These are phyloP conservation scores for Somion occarium DNA, from an alignment of 1,284 basidiomycete genomes.

Conservation along the genomic window DNA sequence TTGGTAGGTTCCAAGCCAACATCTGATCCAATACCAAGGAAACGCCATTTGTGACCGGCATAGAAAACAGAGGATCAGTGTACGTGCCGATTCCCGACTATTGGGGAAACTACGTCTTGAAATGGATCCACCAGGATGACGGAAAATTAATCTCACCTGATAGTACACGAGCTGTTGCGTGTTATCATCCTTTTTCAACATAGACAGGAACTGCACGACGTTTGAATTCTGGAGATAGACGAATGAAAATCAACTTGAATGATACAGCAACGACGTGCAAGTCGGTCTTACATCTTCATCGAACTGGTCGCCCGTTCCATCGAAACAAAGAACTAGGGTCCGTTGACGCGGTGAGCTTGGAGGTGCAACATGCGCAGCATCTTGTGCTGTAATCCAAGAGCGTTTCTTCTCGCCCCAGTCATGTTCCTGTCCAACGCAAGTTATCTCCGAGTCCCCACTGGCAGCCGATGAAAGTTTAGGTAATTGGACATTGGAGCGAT, in stretches of 20 bases:
- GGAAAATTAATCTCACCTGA: constrained; percentile 9
- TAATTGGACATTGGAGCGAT: neutral
- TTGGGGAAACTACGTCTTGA: neutral
- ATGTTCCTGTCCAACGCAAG: neutral
- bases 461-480: neutral
- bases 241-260: neutral
- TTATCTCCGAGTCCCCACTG: neutral
- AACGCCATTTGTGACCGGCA: constrained; percentile 17
- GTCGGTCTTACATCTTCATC: constrained; percentile 16
- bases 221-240: constrained; percentile 15
- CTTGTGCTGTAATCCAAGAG: constrained; percentile 12
- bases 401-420: constrained; percentile 6
- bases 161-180: constrained; percentile 34
- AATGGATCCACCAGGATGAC: neutral
- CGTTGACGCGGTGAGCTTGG: constrained; percentile 7
- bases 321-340: constrained; percentile 19
- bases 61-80: constrained; percentile 15
- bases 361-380: neutral
- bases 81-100: constrained; percentile 26
- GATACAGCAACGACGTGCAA: neutral
- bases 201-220: constrained; percentile 29
- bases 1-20: constrained; percentile 25
- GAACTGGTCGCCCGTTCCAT: constrained; percentile 20
- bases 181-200: constrained; percentile 44
- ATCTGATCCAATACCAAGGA: constrained; percentile 24